phyloP scores from a whole-genome alignment of 2,329 filamentous ascomycete species.

The Fusarium praegraminearum region DNA sequence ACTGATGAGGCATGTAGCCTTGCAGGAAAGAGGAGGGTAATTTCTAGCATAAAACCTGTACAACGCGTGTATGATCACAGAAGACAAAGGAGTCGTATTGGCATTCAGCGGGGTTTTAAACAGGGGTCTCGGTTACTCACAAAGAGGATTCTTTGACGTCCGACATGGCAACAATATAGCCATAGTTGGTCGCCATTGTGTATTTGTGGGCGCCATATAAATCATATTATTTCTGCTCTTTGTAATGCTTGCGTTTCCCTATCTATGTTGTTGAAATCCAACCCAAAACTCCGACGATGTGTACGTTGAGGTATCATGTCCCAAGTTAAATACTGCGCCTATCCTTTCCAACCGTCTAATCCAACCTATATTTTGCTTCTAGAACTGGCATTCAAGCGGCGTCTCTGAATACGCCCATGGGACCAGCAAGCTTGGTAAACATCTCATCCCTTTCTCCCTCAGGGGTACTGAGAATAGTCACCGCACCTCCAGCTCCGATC shows the following conservation, averaged over 20 bases:
- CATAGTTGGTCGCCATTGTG: conserved; percentile 31
- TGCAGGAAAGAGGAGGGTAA: conserved; percentile 31
- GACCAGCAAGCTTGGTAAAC: conserved; percentile 77
- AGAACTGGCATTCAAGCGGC: conserved; percentile 40
- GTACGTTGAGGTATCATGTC: conserved; percentile 53
- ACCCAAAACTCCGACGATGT: conserved; percentile 50
- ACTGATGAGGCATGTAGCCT: conserved; percentile 9
- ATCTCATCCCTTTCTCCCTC: conserved; percentile 92
- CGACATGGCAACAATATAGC: conserved; percentile 8
- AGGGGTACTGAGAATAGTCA: conserved; percentile 85
- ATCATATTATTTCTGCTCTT: conserved; percentile 20
- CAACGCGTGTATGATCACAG: conserved; percentile 42
- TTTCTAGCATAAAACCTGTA: conserved; percentile 16
- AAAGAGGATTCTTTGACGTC: conserved; percentile 7
- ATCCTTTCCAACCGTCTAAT: conserved; percentile 1
- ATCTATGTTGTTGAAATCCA: conserved; percentile 48
- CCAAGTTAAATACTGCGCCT: conserved; percentile 33
- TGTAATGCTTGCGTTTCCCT: conserved; percentile 27
- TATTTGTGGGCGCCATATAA: conserved; percentile 22
- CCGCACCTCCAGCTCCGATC: conserved; percentile 89
- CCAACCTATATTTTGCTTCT: not conserved
- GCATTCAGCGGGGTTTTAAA: conserved; percentile 41
- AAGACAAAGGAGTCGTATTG: conserved; percentile 18
- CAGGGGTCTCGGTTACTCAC: conserved; percentile 26
- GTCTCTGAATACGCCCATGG: conserved; percentile 63